Evolutionary conservation across 345 rosid species (phyloP).

Genomic region (Melastoma malabathricum): DNA sequence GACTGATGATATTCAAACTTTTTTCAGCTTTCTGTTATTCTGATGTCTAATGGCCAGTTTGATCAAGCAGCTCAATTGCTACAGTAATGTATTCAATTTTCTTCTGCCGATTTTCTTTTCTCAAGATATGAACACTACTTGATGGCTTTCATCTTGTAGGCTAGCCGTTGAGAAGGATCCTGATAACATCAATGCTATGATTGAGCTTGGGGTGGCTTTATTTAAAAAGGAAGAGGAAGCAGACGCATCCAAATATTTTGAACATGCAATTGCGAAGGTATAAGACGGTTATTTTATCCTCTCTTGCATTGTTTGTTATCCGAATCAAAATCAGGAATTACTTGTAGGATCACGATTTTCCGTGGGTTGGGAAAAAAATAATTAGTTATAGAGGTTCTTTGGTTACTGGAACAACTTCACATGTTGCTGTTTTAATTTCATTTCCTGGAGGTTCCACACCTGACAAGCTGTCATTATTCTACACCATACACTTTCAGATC

Average conservation of each 20-base stretch:
- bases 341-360: too few relatives aligned
- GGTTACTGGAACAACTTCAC: too few relatives aligned
- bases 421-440: too few relatives aligned
- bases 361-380: too few relatives aligned
- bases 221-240: slow-evolving; percentile 34
- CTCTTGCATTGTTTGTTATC: too few relatives aligned
- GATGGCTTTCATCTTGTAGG: slow-evolving; percentile 22
- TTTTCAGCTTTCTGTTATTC: slow-evolving; percentile 55
- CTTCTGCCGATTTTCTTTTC: neutral
- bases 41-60: slow-evolving; percentile 35
- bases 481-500: slow-evolving; percentile 26
- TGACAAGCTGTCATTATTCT: neutral
- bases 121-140: neutral
- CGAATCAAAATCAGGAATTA: too few relatives aligned
- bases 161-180: slow-evolving; percentile 72
- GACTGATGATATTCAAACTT: slow-evolving; percentile 9
- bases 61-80: slow-evolving; percentile 47
- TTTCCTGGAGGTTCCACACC: too few relatives aligned
- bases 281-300: neutral
- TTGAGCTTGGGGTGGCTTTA: slow-evolving; percentile 62
- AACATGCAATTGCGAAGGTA: slow-evolving; percentile 67
- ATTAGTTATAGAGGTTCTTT: too few relatives aligned
- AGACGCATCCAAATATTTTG: slow-evolving; percentile 57
- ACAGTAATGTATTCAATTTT: slow-evolving; percentile 23
- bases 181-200: slow-evolving; percentile 37